Evolutionary conservation across 352 stramenopile genomes (phyloP).

Genomic region (Globisporangium carolinianum): DNA sequence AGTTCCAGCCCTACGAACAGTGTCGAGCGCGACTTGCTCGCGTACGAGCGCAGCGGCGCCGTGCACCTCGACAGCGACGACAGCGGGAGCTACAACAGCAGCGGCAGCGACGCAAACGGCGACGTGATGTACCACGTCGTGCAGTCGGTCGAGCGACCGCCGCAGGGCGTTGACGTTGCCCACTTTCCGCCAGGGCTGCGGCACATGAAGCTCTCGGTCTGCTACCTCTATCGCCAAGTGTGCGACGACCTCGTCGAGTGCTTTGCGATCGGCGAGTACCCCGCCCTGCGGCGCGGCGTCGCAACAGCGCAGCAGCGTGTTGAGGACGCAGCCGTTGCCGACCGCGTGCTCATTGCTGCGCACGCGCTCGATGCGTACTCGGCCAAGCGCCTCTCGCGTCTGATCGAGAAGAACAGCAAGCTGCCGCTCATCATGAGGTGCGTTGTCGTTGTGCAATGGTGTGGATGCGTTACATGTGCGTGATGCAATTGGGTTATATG

Average conservation of each 20-base stretch:
- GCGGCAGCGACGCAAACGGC: conserved; percentile 2
- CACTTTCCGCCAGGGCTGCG: conserved; percentile 14
- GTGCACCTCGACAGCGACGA: conserved; percentile 26
- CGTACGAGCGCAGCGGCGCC: conserved; percentile 51
- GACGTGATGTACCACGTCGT: conserved; percentile 50
- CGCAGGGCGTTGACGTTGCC: conserved; percentile 20
- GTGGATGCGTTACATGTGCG: neutral
- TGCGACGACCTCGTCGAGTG: conserved; percentile 46
- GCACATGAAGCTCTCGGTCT: conserved; percentile 33
- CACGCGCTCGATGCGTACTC: conserved; percentile 23
- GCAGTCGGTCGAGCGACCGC: conserved; percentile 32
- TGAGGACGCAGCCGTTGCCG: conserved; percentile 26
- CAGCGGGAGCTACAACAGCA: neutral
- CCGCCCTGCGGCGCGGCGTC: conserved; percentile 14
- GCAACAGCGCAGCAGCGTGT: conserved; percentile 13
- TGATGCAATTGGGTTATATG: neutral
- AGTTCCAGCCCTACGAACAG: neutral
- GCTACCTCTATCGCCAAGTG: conserved; percentile 45
- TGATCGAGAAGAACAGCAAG: conserved; percentile 27
- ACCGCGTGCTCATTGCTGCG: conserved; percentile 35
- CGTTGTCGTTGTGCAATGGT: conserved; percentile 1
- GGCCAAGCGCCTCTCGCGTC: conserved; percentile 30
- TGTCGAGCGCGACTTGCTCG: conserved; percentile 32
- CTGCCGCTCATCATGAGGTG: conserved; percentile 21
- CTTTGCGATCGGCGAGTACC: conserved; percentile 44